Conservation (phyloP, 73 alveolate genomes). For the Uronychia setigera region DNA sequence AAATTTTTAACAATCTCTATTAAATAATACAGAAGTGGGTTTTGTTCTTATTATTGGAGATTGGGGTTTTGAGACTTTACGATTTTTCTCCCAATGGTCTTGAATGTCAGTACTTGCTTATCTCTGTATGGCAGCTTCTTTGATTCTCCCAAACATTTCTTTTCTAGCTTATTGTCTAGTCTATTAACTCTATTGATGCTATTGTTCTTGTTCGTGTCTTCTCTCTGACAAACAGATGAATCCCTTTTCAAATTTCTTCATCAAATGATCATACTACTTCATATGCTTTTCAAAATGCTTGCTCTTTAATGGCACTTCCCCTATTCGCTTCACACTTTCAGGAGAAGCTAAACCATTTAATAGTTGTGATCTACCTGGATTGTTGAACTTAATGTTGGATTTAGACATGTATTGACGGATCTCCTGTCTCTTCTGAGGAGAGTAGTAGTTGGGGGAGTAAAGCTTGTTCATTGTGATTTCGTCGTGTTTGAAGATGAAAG, state of each 20-base stretch:
- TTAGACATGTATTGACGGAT: background rate
- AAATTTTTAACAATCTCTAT: too few species aligned
- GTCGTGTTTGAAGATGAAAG: too few species aligned
- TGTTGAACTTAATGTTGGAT: conserved; percentile 3
- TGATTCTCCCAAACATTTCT: background rate
- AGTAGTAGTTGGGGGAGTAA: background rate
- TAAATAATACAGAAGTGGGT: too few species aligned
- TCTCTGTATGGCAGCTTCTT: background rate
- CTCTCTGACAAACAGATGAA: background rate
- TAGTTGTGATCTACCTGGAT: background rate
- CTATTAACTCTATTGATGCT: too few species aligned
- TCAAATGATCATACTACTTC: background rate
- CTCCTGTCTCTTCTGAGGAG: conserved; percentile 6
- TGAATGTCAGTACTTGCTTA: background rate
- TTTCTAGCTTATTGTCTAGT: background rate
- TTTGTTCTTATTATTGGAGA: too few species aligned
- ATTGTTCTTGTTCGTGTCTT: too few species aligned
- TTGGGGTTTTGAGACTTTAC: too few species aligned
- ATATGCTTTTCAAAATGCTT: background rate
- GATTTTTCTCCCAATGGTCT: background rate
- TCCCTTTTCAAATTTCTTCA: background rate
- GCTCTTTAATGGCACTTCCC: background rate
- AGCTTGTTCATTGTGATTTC: background rate
- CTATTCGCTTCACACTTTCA: background rate
- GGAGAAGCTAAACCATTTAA: background rate